Conservation (phyloP, 192 early-diverging fungal genomes). For the Allomyces javanicus region DNA sequence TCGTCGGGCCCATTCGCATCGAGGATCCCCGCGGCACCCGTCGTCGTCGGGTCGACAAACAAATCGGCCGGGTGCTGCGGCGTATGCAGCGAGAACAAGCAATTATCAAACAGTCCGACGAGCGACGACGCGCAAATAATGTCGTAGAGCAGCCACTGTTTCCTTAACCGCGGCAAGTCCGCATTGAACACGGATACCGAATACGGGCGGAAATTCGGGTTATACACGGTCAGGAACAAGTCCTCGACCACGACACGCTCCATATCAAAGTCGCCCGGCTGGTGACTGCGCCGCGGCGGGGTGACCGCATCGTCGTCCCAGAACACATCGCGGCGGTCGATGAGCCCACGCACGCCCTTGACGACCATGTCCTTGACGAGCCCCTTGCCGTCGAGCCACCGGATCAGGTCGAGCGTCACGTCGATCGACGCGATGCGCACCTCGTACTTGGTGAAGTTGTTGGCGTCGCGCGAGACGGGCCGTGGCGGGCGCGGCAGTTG, state of each 20-base stretch:
- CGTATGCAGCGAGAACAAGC: constrained; percentile 77
- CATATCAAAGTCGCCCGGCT: constrained; percentile 67
- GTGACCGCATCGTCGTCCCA: constrained; percentile 53
- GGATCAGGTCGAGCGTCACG: constrained; percentile 62
- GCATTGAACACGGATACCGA: constrained; percentile 72
- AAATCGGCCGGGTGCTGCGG: constrained; percentile 42
- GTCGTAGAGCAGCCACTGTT: constrained; percentile 87
- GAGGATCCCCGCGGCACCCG: no score
- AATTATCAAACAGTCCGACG: constrained; percentile 85
- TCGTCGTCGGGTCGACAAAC: no score
- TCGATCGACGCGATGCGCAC: constrained; percentile 60
- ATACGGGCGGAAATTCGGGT: constrained; percentile 69
- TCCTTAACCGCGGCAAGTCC: constrained; percentile 57
- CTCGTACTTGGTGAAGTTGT: constrained; percentile 78
- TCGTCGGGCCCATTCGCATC: constrained; percentile 16
- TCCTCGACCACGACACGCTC: constrained; percentile 66
- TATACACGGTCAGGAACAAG: constrained; percentile 65
- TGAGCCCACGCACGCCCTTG: constrained; percentile 69
- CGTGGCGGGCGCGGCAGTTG: not conserved
- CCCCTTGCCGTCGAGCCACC: constrained; percentile 74
- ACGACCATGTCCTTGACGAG: constrained; percentile 61
- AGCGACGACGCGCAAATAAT: constrained; percentile 67
- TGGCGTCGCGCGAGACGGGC: constrained; percentile 29
- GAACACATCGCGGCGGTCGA: constrained; percentile 60
- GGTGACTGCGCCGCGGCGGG: constrained; percentile 34